Evolutionary conservation across 768 basidiomycete species (phyloP).

Genomic region (Suillus spraguei): DNA sequence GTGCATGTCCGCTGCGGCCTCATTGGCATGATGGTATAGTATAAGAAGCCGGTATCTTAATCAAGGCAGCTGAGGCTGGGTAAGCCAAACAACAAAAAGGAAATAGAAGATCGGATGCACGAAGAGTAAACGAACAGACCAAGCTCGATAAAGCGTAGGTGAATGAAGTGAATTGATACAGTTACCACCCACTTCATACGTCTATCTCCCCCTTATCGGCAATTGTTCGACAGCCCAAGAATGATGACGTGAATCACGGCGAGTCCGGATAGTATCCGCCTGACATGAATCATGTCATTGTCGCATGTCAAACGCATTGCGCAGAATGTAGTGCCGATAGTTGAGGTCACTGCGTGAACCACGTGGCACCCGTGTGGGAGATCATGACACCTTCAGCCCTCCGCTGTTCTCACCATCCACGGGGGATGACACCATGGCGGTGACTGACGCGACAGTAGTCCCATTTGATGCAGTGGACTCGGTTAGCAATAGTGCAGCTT

Average conservation of each 20-base stretch:
- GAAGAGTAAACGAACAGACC: constrained; percentile 3
- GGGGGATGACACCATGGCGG: constrained; percentile 1
- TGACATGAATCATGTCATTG: not conserved
- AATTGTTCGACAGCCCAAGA: constrained; percentile 3
- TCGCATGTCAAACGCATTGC: constrained; percentile 6
- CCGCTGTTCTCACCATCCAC: not conserved
- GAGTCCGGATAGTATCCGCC: not conserved
- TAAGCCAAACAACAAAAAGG: constrained; percentile 8
- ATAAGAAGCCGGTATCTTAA: not conserved
- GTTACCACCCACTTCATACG: constrained; percentile 2
- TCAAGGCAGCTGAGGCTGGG: not conserved
- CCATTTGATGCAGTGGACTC: constrained; percentile 15
- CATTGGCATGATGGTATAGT: not conserved
- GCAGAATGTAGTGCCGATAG: constrained; percentile 1
- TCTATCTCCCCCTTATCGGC: constrained; percentile 6
- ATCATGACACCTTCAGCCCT: not conserved
- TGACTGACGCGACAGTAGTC: constrained; percentile 4
- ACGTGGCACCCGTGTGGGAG: not conserved
- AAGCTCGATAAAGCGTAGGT: constrained; percentile 1
- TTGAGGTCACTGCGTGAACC: not conserved
- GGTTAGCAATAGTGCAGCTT: constrained; percentile 12
- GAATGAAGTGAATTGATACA: constrained; percentile 3
- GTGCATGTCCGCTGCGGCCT: not conserved
- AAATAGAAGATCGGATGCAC: not conserved
- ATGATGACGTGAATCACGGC: constrained; percentile 5